phyloP scores from a whole-genome alignment of 768 basidiomycete species.

The Boletus rex-veris region DNA sequence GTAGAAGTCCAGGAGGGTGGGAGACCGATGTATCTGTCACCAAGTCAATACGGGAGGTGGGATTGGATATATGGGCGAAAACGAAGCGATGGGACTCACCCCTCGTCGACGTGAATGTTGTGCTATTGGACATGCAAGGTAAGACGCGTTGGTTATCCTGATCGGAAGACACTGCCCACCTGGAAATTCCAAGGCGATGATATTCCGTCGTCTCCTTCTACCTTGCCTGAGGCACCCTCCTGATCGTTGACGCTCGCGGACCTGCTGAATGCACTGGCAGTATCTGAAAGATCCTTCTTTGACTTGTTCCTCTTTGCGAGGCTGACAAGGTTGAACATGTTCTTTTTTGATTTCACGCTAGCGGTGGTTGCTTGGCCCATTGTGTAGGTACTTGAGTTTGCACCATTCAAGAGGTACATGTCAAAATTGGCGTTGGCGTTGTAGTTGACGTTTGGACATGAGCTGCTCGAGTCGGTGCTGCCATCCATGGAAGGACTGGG shows the following conservation, averaged over 20 bases:
- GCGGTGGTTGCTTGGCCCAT: slow-evolving; percentile 1
- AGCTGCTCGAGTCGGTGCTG: slow-evolving; percentile 26
- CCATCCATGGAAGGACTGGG: slow-evolving; percentile 21
- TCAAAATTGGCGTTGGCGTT: background rate
- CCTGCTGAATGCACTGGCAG: slow-evolving; percentile 12
- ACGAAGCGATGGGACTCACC: slow-evolving; percentile 38
- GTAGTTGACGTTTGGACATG: slow-evolving; percentile 8
- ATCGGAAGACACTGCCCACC: slow-evolving; percentile 33
- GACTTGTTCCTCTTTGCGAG: slow-evolving; percentile 34
- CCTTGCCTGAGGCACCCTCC: background rate
- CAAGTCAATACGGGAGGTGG: background rate
- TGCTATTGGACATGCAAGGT: slow-evolving; percentile 43
- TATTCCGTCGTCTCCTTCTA: slow-evolving; percentile 55
- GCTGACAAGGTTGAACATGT: slow-evolving; percentile 36
- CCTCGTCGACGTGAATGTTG: slow-evolving; percentile 77
- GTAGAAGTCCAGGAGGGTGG: slow-evolving; percentile 73
- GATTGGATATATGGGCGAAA: background rate
- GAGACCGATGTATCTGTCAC: slow-evolving; percentile 54
- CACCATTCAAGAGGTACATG: slow-evolving; percentile 14
- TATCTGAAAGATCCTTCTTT: slow-evolving; percentile 28
- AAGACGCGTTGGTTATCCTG: background rate
- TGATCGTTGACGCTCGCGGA: slow-evolving; percentile 12
- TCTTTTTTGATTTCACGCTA: slow-evolving; percentile 25
- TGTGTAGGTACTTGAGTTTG: slow-evolving; percentile 16
- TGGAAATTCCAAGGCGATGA: slow-evolving; percentile 75